Percentiles rank a stretch among this genome's conserved stretches.
phyloP scores from a whole-genome alignment of 768 basidiomycete genomes.

The Cubamyces lactineus region DNA sequence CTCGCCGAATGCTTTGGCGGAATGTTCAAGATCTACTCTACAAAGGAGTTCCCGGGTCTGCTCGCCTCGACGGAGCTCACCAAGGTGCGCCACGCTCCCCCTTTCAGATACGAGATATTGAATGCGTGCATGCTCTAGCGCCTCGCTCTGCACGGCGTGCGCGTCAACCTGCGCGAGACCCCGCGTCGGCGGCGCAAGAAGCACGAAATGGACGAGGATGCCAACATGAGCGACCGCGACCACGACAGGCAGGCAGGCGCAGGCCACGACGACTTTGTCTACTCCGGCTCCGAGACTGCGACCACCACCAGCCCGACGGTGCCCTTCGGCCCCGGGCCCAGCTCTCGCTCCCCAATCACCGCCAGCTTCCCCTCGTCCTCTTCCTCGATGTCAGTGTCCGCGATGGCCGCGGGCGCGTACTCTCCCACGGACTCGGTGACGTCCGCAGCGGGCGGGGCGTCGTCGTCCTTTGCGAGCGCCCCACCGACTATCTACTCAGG shows the following conservation, averaged over 20 bases:
- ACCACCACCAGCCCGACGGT: too few relatives aligned
- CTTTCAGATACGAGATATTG: not conserved
- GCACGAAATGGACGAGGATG: not conserved
- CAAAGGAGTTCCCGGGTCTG: conserved; percentile 72
- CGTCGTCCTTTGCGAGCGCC: too few relatives aligned
- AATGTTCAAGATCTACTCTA: conserved; percentile 65
- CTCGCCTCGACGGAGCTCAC: conserved; percentile 68
- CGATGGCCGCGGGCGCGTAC: too few relatives aligned
- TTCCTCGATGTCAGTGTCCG: too few relatives aligned
- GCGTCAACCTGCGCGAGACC: conserved; percentile 60
- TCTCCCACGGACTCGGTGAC: too few relatives aligned
- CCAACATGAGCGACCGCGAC: conserved; percentile 1
- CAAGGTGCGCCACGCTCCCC: conserved; percentile 46
- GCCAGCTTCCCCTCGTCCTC: too few relatives aligned
- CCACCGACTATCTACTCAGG: too few relatives aligned
- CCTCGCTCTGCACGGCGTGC: conserved; percentile 58
- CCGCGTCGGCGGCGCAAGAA: conserved; percentile 51
- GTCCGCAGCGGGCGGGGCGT: too few relatives aligned
- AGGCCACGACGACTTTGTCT: not conserved
- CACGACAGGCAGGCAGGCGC: not conserved
- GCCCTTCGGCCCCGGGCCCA: too few relatives aligned
- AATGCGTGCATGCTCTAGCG: conserved; percentile 37
- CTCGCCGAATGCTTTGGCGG: conserved; percentile 71
- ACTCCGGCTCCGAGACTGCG: not conserved
- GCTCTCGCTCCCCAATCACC: too few relatives aligned